These are phyloP conservation scores for Ilyonectria mors-panacis DNA, from an alignment of 2,329 filamentous ascomycete species.

Conservation along the genomic window DNA sequence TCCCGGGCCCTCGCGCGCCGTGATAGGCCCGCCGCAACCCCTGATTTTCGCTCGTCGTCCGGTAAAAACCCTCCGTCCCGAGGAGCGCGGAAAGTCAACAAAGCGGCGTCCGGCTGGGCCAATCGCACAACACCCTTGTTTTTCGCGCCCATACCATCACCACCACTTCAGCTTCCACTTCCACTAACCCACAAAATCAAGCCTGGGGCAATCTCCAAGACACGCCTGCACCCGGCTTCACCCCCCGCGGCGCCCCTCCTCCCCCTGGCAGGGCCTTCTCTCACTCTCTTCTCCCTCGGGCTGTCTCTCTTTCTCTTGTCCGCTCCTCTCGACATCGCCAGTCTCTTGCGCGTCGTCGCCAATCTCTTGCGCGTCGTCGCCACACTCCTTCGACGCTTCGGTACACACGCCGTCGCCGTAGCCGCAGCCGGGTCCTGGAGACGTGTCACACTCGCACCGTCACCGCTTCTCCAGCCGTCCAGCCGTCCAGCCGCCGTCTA, in stretches of 20 bases:
- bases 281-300: background rate
- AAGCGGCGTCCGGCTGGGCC: constrained; percentile 28
- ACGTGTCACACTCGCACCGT: background rate
- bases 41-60: constrained; percentile 34
- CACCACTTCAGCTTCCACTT: constrained; percentile 3
- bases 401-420: background rate
- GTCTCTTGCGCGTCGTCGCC: background rate
- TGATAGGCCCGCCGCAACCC: constrained; percentile 37
- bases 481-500: background rate
- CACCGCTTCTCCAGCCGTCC: constrained; percentile 3
- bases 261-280: constrained; percentile 3
- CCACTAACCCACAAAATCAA: constrained; percentile 28
- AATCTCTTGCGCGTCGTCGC: background rate
- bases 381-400: background rate
- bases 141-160: constrained; percentile 37
- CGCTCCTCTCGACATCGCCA: background rate
- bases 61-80: constrained; percentile 29
- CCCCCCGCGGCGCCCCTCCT: constrained; percentile 7
- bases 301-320: constrained; percentile 1
- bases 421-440: background rate
- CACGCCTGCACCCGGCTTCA: constrained; percentile 14
- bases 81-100: constrained; percentile 24
- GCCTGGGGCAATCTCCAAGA: constrained; percentile 25
- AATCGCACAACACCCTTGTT: constrained; percentile 48
- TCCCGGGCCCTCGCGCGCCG: constrained; percentile 22